Evolutionary conservation across 1,284 basidiomycete species (phyloP).

Genomic region (Rhodofomes roseus): DNA sequence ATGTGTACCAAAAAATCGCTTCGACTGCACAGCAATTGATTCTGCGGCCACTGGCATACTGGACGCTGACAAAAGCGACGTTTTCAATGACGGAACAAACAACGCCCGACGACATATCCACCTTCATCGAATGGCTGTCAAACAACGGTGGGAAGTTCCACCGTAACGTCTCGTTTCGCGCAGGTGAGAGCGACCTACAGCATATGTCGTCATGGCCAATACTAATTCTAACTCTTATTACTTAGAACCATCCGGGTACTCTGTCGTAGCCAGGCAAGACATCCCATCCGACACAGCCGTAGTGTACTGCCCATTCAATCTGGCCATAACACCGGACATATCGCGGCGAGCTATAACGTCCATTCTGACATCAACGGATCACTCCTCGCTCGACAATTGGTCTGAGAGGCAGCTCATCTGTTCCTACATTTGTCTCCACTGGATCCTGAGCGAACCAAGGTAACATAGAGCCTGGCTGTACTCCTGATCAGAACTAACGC

Average conservation of each 20-base stretch:
- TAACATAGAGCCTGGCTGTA: too few species aligned
- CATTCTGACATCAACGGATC: conserved; percentile 31
- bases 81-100: background rate
- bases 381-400: conserved; percentile 38
- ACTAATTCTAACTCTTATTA: background rate
- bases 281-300: conserved; percentile 53
- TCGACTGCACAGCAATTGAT: too few species aligned
- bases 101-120: background rate
- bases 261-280: conserved; percentile 47
- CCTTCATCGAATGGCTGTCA: background rate
- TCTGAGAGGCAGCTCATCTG: conserved; percentile 71
- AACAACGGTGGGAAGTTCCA: background rate
- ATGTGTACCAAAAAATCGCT: background rate
- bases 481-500: background rate
- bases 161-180: background rate
- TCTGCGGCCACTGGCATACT: too few species aligned
- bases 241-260: conserved; percentile 44
- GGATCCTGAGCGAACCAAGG: conserved; percentile 40
- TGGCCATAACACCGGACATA: conserved; percentile 63
- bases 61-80: too few species aligned
- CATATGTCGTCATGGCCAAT: background rate
- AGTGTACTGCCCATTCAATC: conserved; percentile 71
- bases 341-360: conserved; percentile 41
- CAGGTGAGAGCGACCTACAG: background rate
- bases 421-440: conserved; percentile 71